Base-by-base conservation (phyloP, 345 rosid genomes). In the Populus davidiana region DNA sequence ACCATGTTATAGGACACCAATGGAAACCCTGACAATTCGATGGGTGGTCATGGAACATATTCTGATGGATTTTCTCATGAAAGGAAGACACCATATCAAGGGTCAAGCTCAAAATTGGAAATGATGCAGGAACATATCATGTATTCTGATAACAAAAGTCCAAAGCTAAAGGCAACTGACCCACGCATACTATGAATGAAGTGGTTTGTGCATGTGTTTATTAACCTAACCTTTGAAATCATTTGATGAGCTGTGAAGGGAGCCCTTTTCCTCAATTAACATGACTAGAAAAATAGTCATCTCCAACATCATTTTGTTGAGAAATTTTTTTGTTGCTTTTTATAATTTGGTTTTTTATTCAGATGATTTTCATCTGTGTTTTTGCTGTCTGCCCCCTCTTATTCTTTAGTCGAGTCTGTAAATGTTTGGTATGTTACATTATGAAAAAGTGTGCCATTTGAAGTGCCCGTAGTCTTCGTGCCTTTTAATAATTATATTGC, bases 121-220 rank as follows among this genome's bases (percentile, higher is more conserved):
- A 43, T 71, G n/a, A 13, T 77, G 59, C 83, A 67, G 75, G 86
- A 83, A 23, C 85, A 66, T 18, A 80, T 79, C 77, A 69, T 77
- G 64, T 59, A 85, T 73, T 64, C 82, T 62, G 94, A 88, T 76
- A 78, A 67, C 78, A 84, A 89, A 31, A 31, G 81, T 80, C 77
- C 70, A 84, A 83, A 85, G 74, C 83, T 72, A 97, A 90, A 86
- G 98, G 97, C 88, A 83, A 29, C 5, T 47, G 54, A 75, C 49
- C 68, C 23, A 25, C 13, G 38, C 23, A 2, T 29, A 56, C 25
- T 54, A 71, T 64, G 3, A 62, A 13, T 47, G 25, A 43, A 77
- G 33, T 67, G 62, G 50, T 56, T 36, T 82, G 27, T 75, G 73
- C 72, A 31, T 73, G 44, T 73, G 79, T 77, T 72, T 63, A 50